These are phyloP conservation scores for Nakazawaea siamensis DNA, from an alignment of 805 yeast genomes.

Conservation along the genomic window DNA sequence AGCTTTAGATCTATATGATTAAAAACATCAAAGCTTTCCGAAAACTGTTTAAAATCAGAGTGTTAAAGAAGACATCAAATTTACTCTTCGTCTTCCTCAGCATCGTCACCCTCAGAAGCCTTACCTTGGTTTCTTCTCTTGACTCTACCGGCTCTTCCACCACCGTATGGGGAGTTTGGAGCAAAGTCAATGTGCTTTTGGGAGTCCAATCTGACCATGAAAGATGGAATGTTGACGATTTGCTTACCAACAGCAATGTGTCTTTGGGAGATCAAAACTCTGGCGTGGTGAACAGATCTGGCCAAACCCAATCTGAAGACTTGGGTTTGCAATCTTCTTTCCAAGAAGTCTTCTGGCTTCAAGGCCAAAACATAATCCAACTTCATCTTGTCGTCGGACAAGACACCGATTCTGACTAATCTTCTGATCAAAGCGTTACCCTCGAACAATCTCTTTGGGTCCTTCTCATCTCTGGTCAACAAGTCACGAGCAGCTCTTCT, in stretches of 20 bases:
- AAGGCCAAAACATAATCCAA: slow-evolving; percentile 99
- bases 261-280: slow-evolving; percentile 97
- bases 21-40: slow-evolving; percentile 11
- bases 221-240: slow-evolving; percentile 96
- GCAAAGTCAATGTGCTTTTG: slow-evolving; percentile 99
- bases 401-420: slow-evolving; percentile 98
- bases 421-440: slow-evolving; percentile 99
- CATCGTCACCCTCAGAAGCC: slow-evolving; percentile 72
- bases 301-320: slow-evolving; percentile 99
- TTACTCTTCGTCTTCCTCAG: slow-evolving; percentile 46
- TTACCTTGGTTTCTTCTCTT: slow-evolving; percentile 85
- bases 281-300: slow-evolving; percentile 99
- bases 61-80: slow-evolving; percentile 15
- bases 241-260: slow-evolving; percentile 99
- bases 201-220: slow-evolving; percentile 99
- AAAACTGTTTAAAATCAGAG: slow-evolving; percentile 8
- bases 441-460: slow-evolving; percentile 99
- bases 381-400: slow-evolving; percentile 98
- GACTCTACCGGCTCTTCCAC: slow-evolving; percentile 99
- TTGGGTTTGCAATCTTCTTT: slow-evolving; percentile 99
- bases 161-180: slow-evolving; percentile 99
- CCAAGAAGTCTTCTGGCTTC: slow-evolving; percentile 97
- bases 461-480: slow-evolving; percentile 99
- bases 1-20: slow-evolving; percentile 7
- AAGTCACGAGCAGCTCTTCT: slow-evolving; percentile 99